Percentiles rank a stretch among this genome's conserved stretches.
These are phyloP conservation scores for Fusarium sp. DNA, from an alignment of 2,329 filamentous ascomycete species.

Conservation along the genomic window DNA sequence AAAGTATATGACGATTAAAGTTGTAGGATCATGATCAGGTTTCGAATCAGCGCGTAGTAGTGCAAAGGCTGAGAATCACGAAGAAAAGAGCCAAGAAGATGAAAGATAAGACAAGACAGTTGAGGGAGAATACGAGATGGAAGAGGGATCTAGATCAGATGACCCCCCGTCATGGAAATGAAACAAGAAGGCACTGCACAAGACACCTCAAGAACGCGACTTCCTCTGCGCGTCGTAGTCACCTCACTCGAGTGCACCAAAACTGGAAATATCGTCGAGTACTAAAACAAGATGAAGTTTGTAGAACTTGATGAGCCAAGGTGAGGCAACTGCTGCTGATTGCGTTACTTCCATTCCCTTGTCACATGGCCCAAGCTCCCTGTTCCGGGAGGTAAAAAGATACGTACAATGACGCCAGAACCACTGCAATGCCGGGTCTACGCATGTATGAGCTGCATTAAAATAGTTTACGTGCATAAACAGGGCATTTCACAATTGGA, in stretches of 20 bases:
- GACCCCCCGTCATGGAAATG: conserved; percentile 17
- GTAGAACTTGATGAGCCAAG: conserved; percentile 23
- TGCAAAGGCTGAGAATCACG: conserved; percentile 22
- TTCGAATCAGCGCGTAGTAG: conserved; percentile 13
- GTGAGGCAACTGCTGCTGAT: conserved; percentile 22
- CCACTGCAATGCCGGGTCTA: conserved; percentile 34
- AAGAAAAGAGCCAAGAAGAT: conserved; percentile 17
- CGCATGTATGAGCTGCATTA: conserved; percentile 39
- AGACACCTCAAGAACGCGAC: conserved; percentile 11
- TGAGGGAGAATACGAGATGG: conserved; percentile 29
- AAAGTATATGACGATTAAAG: conserved; percentile 7
- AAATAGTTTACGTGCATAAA: conserved; percentile 28
- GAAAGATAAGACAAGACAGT: conserved; percentile 32
- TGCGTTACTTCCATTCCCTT: conserved; percentile 24
- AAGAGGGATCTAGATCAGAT: conserved; percentile 23
- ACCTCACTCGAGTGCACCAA: conserved; percentile 7
- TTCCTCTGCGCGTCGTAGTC: conserved; percentile 13
- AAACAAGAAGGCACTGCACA: conserved; percentile 22
- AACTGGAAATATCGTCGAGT: not conserved
- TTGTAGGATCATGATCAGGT: conserved; percentile 29
- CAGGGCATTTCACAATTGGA: conserved; percentile 15
- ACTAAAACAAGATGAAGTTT: conserved; percentile 14
- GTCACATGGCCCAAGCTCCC: conserved; percentile 46
- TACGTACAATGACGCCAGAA: conserved; percentile 39
- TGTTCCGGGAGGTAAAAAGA: conserved; percentile 7